Conservation (phyloP, 805 yeast species). For the Monosporozyma yasuniensis region DNA sequence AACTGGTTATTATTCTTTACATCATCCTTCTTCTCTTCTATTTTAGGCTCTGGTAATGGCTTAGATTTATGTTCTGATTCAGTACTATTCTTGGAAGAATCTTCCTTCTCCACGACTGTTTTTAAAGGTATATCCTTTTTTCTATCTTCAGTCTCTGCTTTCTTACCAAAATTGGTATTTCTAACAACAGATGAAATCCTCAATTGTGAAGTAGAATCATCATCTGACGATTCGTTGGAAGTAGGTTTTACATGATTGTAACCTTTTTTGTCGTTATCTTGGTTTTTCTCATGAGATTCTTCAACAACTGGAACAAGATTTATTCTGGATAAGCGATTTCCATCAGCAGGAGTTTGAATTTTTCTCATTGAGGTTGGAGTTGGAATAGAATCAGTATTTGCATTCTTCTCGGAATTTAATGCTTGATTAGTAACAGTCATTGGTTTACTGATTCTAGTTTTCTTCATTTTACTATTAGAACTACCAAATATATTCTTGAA, state of each 20-base stretch:
- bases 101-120: neutral
- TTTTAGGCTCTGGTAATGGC: neutral
- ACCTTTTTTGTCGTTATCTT: neutral
- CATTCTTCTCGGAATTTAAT: neutral
- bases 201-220: conserved; percentile 2
- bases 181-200: conserved; percentile 21
- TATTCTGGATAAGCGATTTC: conserved; percentile 1
- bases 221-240: neutral
- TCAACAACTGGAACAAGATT: neutral
- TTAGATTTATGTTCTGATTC: neutral
- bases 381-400: neutral
- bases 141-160: neutral
- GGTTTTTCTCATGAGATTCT: neutral
- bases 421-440: neutral
- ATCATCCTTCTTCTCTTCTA: neutral
- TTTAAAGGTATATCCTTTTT: neutral
- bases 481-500: conserved; percentile 14
- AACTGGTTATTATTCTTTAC: neutral
- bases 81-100: neutral
- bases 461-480: conserved; percentile 9
- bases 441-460: conserved; percentile 3
- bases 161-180: conserved; percentile 1
- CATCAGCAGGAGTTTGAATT: neutral
- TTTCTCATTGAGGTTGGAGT: conserved; percentile 1
- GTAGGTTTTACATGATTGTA: neutral